Evolutionary conservation across 441 rosid species (phyloP).

Genomic region (Arabidopsis hybrid): DNA sequence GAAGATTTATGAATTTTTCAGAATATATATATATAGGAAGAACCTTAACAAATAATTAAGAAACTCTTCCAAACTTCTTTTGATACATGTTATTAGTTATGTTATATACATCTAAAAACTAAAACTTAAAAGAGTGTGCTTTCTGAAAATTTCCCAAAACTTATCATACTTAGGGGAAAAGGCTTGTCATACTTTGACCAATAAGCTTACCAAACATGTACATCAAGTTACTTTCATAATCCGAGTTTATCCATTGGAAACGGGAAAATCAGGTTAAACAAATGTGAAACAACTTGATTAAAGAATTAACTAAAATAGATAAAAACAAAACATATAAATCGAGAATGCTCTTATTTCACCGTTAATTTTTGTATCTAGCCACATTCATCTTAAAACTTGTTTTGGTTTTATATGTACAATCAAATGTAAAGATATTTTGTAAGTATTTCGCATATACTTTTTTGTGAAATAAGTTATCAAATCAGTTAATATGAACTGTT

Average conservation of each 20-base stretch:
- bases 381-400: background rate
- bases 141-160: background rate
- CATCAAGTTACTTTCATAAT: constrained; percentile 4
- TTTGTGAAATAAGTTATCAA: constrained; percentile 5
- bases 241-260: background rate
- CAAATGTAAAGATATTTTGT: background rate
- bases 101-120: background rate
- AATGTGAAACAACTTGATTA: background rate
- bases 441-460: background rate
- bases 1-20: background rate
- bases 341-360: constrained; percentile 6
- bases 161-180: background rate
- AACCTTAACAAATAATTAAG: background rate
- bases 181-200: constrained; percentile 1
- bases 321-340: background rate
- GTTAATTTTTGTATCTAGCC: background rate
- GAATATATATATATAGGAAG: background rate
- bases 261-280: background rate
- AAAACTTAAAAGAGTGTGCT: background rate
- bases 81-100: background rate
- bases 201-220: background rate
- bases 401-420: background rate
- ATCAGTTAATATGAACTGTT: background rate
- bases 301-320: background rate
- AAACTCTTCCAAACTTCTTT: background rate